Base-by-base conservation (phyloP, 495 filamentous ascomycete species). In the Aspergillus carlsbadensis region DNA sequence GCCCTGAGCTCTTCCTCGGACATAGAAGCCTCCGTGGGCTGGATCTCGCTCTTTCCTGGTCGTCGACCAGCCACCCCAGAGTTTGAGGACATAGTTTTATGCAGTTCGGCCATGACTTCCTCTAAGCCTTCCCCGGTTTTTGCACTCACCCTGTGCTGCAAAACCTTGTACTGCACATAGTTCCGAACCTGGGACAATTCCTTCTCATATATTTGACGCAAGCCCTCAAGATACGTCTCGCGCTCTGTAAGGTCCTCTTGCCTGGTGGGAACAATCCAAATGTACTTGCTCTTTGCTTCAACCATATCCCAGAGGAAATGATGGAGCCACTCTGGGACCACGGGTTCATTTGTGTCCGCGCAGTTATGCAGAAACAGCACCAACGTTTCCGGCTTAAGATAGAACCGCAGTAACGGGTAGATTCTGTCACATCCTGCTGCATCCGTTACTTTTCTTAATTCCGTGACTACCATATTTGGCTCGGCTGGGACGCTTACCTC, bases 301-400 rank as follows among this genome's bases (percentile, higher is more conserved):
- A n/a, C 24, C 50, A 53, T 53, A 11, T 42, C 22, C 31, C 31
- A 1, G 18, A 53, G 36, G 36, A 42, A 33, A 29, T 10, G 11
- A 10, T n/a, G 13, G 13, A 42, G 24, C 37, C 37, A 53, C 3
- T 43, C 50, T 1, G 36, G 37, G 39, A 43, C 3, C 15, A 22
- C 34, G 21, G 6, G 47, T 29, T 34, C 15, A 5, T 5, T 10
- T 18, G 7, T 3, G 18, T 20, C 15, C 22, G 35, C 22, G 36
- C 50, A 53, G 26, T 53, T 8, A 33, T 53, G 50, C 3, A 53
- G 3, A 43, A 42, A 53, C 15, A 53, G 24, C 17, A 53, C 50
- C 2, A 43, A 14, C 0, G 22, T 42, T 7, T 42, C 35, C 26
- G 36, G 36, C 5, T 37, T 31, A 8, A 53, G n/a, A 17, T 53